Evolutionary conservation across 1,284 basidiomycete genomes (phyloP).

Genomic region (Coniferiporia weirii): DNA sequence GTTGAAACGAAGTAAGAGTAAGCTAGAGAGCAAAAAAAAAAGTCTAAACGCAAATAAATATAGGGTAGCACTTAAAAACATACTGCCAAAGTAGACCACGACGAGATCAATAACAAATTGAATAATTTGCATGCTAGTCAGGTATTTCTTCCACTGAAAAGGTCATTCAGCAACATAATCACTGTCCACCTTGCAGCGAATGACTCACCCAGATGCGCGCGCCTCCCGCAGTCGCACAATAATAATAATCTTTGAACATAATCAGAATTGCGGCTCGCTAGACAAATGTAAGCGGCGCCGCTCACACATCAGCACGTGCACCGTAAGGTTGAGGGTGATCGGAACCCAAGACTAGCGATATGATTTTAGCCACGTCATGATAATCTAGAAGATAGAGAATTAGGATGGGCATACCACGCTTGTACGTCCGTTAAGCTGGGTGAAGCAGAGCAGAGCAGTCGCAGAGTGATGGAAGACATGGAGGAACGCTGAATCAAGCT

Average conservation of each 20-base stretch:
- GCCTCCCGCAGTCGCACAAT: constrained; percentile 93
- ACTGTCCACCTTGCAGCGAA: neutral
- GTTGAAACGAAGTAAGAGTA: constrained; percentile 77
- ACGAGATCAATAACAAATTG: constrained; percentile 92
- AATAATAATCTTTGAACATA: constrained; percentile 79
- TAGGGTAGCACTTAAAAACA: constrained; percentile 32
- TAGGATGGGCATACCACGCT: constrained; percentile 60
- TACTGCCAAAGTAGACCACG: constrained; percentile 91
- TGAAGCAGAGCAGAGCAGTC: constrained; percentile 93
- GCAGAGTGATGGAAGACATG: constrained; percentile 99
- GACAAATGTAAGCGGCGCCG: constrained; percentile 19
- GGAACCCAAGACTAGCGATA: constrained; percentile 88
- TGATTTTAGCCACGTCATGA: constrained; percentile 8
- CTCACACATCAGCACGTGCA: constrained; percentile 98
- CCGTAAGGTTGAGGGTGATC: constrained; percentile 87
- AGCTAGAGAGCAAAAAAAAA: constrained; percentile 44
- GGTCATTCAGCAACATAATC: constrained; percentile 12
- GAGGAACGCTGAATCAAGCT: constrained; percentile 67
- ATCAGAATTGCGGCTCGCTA: neutral
- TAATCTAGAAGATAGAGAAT: constrained; percentile 7
- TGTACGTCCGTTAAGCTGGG: constrained; percentile 89
- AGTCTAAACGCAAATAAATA: constrained; percentile 20
- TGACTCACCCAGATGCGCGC: constrained; percentile 85
- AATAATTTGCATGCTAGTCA: constrained; percentile 93
- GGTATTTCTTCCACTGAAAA: constrained; percentile 89